Evolutionary conservation across 108 stramenopile genomes (phyloP).

Genomic region (Nitzschia putrida): DNA sequence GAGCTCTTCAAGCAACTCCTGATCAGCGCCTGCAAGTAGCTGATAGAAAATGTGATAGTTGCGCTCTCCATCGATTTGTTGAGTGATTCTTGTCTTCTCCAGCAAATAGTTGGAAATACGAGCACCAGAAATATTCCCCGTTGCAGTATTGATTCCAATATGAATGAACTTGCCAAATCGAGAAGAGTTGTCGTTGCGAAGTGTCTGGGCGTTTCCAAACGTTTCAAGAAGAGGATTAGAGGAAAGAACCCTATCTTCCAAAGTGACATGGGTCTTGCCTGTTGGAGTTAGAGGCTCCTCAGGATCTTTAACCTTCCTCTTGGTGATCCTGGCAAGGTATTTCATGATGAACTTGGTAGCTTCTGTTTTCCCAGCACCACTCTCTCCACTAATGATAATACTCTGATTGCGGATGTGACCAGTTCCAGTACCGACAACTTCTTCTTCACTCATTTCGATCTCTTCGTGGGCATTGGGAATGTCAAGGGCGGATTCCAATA

Average conservation of each 20-base stretch:
- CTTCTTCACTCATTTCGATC: slow-evolving; percentile 42
- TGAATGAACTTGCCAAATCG: slow-evolving; percentile 95
- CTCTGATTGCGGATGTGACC: slow-evolving; percentile 67
- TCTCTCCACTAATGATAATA: slow-evolving; percentile 88
- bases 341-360: slow-evolving; percentile 95
- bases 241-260: slow-evolving; percentile 87
- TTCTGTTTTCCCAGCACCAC: slow-evolving; percentile 94
- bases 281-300: slow-evolving; percentile 19
- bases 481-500: slow-evolving; percentile 60
- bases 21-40: slow-evolving; percentile 68
- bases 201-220: slow-evolving; percentile 88
- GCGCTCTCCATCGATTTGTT: slow-evolving; percentile 90
- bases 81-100: slow-evolving; percentile 92
- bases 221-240: slow-evolving; percentile 92
- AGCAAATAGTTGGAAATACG: slow-evolving; percentile 87
- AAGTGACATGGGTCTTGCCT: slow-evolving; percentile 53
- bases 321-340: slow-evolving; percentile 87
- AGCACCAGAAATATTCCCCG: slow-evolving; percentile 77
- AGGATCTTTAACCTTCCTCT: slow-evolving; percentile 20
- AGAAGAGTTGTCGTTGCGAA: slow-evolving; percentile 90
- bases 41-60: slow-evolving; percentile 99
- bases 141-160: slow-evolving; percentile 72
- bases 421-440: slow-evolving; percentile 1
- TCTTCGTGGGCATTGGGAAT: slow-evolving; percentile 55
- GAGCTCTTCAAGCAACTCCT: slow-evolving; percentile 54